Evolutionary conservation across 2,329 filamentous ascomycete genomes (phyloP), one percentile per base, ranked within the genome.

Genomic region (Ophiostoma tasmaniense): DNA sequence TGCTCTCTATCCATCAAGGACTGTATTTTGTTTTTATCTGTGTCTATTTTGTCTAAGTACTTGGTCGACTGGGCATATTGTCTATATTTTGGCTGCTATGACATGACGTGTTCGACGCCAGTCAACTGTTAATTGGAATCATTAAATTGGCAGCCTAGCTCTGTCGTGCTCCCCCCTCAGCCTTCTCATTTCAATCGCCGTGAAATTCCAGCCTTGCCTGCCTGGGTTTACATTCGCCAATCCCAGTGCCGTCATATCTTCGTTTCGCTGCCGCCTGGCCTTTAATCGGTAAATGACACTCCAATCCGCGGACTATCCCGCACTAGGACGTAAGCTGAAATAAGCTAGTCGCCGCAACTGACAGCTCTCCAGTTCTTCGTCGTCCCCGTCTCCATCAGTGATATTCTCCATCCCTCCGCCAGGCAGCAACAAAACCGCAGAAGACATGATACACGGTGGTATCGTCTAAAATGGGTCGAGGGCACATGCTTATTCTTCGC

Each of bases 181-280:
- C 17, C 17, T 55, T 55, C 50, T 55, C 25, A 7, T 61, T 22
- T 33, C 55, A 30, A 45, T 45, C 28, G 33, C 55, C 5, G 55
- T 61, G 55, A 61, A 7, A 28, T 61, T 33, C 14, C 25, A 61
- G 28, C 55, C 28, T 30, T 33, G 7, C 33, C 25, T 61, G 28
- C 28, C 3, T 30, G 13, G 8, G 50, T 3, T 13, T 25, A 10
- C n/a, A 55, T 55, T 55, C 10, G n/a, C 50, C 50, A 25, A 55
- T 25, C n/a, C n/a, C 3, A 3, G 2, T 28, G n/a, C 20, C 17
- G 17, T 28, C n/a, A 3, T 25, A 13, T 55, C 6, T 25, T 17
- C 11, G 13, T 61, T 61, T 61, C 55, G 55, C 55, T 61, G 55
- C 55, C 55, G 55, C 55, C 55, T 61, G 55, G 55, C 25, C 50